Percentiles rank a stretch among this genome's conserved stretches.
These are phyloP conservation scores for Nyctanthes arbortristis DNA, from an alignment of 257 asterid species.

Conservation along the genomic window DNA sequence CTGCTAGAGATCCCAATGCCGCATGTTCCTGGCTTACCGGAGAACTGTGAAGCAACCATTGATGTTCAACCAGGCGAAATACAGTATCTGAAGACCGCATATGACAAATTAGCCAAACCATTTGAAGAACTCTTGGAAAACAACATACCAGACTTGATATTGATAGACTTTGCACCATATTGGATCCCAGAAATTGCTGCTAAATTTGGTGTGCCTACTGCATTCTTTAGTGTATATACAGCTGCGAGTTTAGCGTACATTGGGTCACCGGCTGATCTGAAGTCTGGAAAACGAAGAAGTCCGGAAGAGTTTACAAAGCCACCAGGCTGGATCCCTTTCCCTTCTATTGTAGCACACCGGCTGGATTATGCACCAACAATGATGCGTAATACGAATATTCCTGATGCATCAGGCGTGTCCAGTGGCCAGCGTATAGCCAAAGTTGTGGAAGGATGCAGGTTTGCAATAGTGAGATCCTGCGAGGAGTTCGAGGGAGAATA, in stretches of 20 bases:
- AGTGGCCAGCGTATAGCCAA: slow-evolving; percentile 40
- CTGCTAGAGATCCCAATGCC: slow-evolving; percentile 35
- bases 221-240: slow-evolving; percentile 34
- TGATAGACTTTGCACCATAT: slow-evolving; percentile 40
- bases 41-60: slow-evolving; percentile 42
- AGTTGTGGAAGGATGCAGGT: slow-evolving; percentile 31
- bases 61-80: slow-evolving; percentile 33
- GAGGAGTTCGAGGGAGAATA: slow-evolving; percentile 44
- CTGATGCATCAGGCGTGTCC: slow-evolving; percentile 38
- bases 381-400: slow-evolving; percentile 20
- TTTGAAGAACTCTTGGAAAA: slow-evolving; percentile 25
- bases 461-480: slow-evolving; percentile 38
- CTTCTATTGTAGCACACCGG: slow-evolving; percentile 33
- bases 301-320: slow-evolving; percentile 32
- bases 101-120: slow-evolving; percentile 34
- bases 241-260: slow-evolving; percentile 42
- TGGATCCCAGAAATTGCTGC: slow-evolving; percentile 35
- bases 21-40: slow-evolving; percentile 33
- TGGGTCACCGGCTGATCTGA: slow-evolving; percentile 39
- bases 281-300: slow-evolving; percentile 29
- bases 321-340: slow-evolving; percentile 43
- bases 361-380: slow-evolving; percentile 26
- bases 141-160: slow-evolving; percentile 32
- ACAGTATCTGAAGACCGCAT: slow-evolving; percentile 35
- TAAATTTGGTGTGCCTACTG: slow-evolving; percentile 25